Conservation (phyloP, 2,329 filamentous ascomycete genomes). For the Claviceps fusiformis region DNA sequence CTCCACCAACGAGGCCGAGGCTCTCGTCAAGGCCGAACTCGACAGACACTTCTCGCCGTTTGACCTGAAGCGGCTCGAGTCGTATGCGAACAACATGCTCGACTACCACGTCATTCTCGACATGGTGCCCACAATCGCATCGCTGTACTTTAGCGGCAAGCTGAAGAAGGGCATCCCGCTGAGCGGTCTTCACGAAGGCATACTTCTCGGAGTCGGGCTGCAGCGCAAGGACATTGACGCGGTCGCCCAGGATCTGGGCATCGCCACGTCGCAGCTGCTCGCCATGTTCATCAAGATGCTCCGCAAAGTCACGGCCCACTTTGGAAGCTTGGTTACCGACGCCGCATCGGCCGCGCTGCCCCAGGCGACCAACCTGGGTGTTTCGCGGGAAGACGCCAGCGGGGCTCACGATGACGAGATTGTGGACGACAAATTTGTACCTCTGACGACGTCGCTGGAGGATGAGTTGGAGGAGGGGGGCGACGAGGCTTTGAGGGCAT, state of each 20-base stretch:
- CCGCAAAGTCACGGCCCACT: conserved; percentile 70
- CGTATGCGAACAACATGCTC: conserved; percentile 91
- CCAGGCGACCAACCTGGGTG: conserved; percentile 39
- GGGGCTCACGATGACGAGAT: conserved; percentile 58
- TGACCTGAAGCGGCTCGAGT: conserved; percentile 87
- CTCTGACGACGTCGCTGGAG: conserved; percentile 56
- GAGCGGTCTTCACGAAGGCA: conserved; percentile 69
- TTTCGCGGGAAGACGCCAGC: conserved; percentile 43
- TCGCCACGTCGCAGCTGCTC: conserved; percentile 66
- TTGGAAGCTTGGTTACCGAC: conserved; percentile 59
- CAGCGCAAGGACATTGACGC: conserved; percentile 80
- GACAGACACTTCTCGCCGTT: conserved; percentile 74
- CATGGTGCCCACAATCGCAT: conserved; percentile 69
- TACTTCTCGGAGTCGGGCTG: conserved; percentile 79
- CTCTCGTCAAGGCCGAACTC: conserved; percentile 61
- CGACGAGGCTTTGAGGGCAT: conserved; percentile 55
- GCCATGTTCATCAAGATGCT: conserved; percentile 97
- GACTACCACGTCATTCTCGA: conserved; percentile 97
- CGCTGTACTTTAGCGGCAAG: conserved; percentile 72
- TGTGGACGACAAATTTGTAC: conserved; percentile 51
- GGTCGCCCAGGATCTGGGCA: conserved; percentile 62
- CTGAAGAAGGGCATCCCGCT: conserved; percentile 56
- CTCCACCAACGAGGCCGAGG: conserved; percentile 24
- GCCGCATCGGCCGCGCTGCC: conserved; percentile 59
- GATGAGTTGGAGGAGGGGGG: conserved; percentile 78